A percentile compares a stretch with the other conserved stretches of the same genome.
These are phyloP conservation scores for Ceratocystis ficicola DNA, from an alignment of 2,329 filamentous ascomycete species.

Conservation along the genomic window DNA sequence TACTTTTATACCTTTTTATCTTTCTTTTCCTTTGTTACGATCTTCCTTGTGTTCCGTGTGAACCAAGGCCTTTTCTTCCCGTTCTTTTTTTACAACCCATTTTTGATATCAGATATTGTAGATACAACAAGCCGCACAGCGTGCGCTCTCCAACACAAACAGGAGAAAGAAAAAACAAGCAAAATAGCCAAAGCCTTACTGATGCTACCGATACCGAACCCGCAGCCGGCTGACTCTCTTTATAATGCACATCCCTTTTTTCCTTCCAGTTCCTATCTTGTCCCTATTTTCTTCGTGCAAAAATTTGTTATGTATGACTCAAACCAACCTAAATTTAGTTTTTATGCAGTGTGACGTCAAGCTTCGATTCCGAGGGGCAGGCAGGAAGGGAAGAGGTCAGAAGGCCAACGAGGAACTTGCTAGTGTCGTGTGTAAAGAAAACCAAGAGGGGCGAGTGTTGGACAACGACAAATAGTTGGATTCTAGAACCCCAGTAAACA, in stretches of 20 bases:
- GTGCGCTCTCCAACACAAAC: too few species aligned
- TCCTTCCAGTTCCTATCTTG: not conserved
- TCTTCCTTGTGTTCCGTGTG: not conserved
- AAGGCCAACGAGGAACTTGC: not conserved
- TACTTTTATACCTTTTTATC: not conserved
- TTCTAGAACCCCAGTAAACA: not conserved
- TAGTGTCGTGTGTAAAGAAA: too few species aligned
- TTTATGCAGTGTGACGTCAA: conserved; percentile 10
- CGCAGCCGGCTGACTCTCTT: not conserved
- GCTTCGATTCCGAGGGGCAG: not conserved
- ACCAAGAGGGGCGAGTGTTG: too few species aligned
- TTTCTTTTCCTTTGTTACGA: not conserved
- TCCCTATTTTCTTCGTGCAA: not conserved
- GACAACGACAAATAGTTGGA: not conserved
- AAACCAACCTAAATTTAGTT: conserved; percentile 3
- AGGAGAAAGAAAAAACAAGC: too few species aligned
- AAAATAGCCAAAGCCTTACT: too few species aligned
- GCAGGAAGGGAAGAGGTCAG: not conserved
- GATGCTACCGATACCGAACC: too few species aligned
- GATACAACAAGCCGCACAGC: too few species aligned
- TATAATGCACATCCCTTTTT: not conserved
- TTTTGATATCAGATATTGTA: too few species aligned
- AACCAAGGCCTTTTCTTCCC: not conserved
- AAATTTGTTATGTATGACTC: conserved; percentile 5
- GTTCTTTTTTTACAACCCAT: not conserved